Evolutionary conservation across 2,329 filamentous ascomycete species (phyloP), one percentile per base, ranked within the genome.

Genomic region (Bertia moriformis): DNA sequence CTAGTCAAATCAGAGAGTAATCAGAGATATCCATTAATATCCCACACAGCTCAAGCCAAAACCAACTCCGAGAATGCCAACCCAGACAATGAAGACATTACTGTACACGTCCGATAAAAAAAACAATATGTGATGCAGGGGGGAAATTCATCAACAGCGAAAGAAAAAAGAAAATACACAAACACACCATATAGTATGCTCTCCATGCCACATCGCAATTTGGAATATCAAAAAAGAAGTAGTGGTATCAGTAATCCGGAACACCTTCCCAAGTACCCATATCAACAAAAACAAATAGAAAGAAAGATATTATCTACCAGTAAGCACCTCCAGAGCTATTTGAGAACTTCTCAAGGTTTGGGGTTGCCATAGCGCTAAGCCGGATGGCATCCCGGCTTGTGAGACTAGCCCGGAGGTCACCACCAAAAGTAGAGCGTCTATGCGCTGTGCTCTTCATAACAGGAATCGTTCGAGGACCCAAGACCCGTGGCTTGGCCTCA

Each of bases 391-490:
- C 32, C 17, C 32, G 12, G 32, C 32, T 35, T 35, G 32, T 12
- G 17, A 35, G 32, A 17, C 32, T 35, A 18, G 32, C 10, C 7
- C 32, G 32, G 17, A 35, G 10, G 15, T 35, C 32, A 17, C 32
- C 32, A 7, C 32, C 32, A 7, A 35, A 17, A 7, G 32, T 35
- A 15, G 15, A 10, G 10, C 32, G 32, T 10, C 32, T 10, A 29
- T 29, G 24, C 10, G 10, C 17, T 7, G 32, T 35, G 32, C 32
- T 35, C 52, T 80, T 81, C 48, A 68, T 64, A 19, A 80, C 65
- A 2, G 74, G 69, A 14, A 71, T 61, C 19, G 65, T 66, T 22
- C 75, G 63, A 19, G 78, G 78, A 46, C 73, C 77, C 38, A 82
- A 57, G 13, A 82, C 73, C 41, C 66, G 71, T 29, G 59, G 58